Base-by-base conservation (phyloP, 139 green algal species). In the Chlamydomonas schloesseri region DNA sequence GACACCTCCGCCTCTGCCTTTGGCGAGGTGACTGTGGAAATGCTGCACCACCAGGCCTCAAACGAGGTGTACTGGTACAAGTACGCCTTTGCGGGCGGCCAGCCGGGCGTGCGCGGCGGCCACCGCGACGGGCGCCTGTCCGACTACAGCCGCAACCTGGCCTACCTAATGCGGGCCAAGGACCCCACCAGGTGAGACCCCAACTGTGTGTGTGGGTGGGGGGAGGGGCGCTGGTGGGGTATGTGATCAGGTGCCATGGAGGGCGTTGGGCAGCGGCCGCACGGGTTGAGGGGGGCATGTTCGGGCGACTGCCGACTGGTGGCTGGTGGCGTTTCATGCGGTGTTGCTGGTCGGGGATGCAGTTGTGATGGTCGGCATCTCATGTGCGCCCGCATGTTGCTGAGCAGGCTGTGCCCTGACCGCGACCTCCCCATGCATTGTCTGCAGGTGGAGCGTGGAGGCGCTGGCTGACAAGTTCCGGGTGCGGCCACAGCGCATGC, bases 31-130 rank as follows among this genome's bases (percentile, higher is more conserved):
- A 88, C 73, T 2, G 87, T 93, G 64, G 92, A 95, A 68, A 88
- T 90, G 84, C 23, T 95, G 14, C 89, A 90, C 68, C 73, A 92
- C 57, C 85, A 92, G 47, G 70, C 31, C 18, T 83, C 36, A 34
- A 89, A 87, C 64, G 89, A 90, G 68, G 82, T 87, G 24, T 88
- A 93, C 73, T 95, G 92, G 92, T 95, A 90, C 82, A 90, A 91
- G 50, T 93, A 93, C 71, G 90, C 90, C 83, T 81, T 80, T 13
- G 80, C 75, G 0, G 86, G 82, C 18, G 62, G 86, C 31, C 31
- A 72, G 68, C 34, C 87, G 47, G 73, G 68, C 3, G 42, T 5
- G 6, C 42, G 42, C 42, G 71, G 90, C 37, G 80, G 73, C 26
- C 91, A 93, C 75, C 84, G 91, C 37, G 90, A 95, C 78, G 65